A percentile compares a stretch with the other conserved stretches of the same genome.
phyloP scores from a whole-genome alignment of 257 asterid species.

The Coffea canephora region DNA sequence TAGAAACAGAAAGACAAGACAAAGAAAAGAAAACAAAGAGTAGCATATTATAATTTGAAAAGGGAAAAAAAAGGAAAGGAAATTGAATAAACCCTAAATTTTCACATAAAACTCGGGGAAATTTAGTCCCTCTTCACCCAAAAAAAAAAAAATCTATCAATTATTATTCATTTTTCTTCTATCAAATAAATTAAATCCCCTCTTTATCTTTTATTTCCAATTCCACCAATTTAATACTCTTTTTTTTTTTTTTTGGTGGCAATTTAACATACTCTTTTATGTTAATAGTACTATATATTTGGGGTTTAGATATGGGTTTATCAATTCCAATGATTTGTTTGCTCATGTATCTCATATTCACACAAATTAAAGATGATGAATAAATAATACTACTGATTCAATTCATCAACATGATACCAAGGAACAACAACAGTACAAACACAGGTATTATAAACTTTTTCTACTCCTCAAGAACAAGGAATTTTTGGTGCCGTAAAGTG shows the following conservation, averaged over 20 bases:
- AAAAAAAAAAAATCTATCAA: background rate
- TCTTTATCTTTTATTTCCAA: background rate
- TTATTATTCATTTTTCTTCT: too few relatives aligned
- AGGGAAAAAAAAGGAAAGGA: background rate
- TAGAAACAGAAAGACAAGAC: background rate
- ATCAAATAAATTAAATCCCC: too few relatives aligned
- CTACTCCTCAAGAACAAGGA: constrained; percentile 1
- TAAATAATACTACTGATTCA: background rate
- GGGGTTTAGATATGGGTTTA: background rate
- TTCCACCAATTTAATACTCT: background rate
- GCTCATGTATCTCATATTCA: background rate
- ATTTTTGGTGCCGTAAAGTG: background rate
- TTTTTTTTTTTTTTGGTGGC: too few relatives aligned
- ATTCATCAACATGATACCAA: constrained; percentile 5
- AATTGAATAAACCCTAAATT: too few relatives aligned
- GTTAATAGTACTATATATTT: too few relatives aligned
- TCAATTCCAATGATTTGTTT: background rate
- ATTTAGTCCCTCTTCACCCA: background rate
- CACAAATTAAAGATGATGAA: background rate
- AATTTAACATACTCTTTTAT: too few relatives aligned
- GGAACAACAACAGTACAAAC: background rate
- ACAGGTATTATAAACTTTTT: constrained; percentile 8
- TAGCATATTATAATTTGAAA: too few relatives aligned
- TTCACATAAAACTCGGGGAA: background rate
- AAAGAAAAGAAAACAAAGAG: background rate